Evolutionary conservation across 192 early-diverging fungal species (phyloP).

Genomic region (Gaertneriomyces semiglobifer): DNA sequence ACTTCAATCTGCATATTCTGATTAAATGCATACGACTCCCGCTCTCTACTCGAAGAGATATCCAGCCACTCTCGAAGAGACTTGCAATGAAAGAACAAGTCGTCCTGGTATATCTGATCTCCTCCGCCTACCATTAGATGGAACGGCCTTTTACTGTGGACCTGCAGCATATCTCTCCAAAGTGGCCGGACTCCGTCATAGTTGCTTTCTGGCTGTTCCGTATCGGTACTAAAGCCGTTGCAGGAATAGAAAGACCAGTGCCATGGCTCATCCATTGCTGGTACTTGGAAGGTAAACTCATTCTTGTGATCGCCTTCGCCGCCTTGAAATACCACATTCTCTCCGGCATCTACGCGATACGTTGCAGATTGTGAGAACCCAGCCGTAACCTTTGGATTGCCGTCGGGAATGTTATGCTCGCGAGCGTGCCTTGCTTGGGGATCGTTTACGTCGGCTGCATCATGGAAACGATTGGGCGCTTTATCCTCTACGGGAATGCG

Average conservation of each 20-base stretch:
- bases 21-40: constrained; percentile 6
- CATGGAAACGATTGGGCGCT: neutral
- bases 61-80: constrained; percentile 20
- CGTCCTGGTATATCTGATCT: constrained; percentile 25
- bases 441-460: constrained; percentile 4
- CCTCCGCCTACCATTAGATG: constrained; percentile 18
- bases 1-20: constrained; percentile 17
- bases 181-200: constrained; percentile 18
- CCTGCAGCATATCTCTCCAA: constrained; percentile 6
- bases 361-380: constrained; percentile 3
- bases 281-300: constrained; percentile 5
- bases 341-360: constrained; percentile 3
- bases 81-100: constrained; percentile 17
- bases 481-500: neutral
- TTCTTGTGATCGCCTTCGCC: neutral
- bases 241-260: constrained; percentile 20
- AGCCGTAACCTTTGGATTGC: neutral
- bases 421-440: neutral
- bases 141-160: constrained; percentile 7
- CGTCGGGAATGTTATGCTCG: neutral
- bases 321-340: neutral
- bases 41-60: constrained; percentile 8
- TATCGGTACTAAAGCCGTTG: constrained; percentile 19
- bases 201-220: constrained; percentile 10
- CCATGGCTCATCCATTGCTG: constrained; percentile 15